Evolutionary conservation across 2,329 filamentous ascomycete species (phyloP), one percentile per base, ranked within the genome.

Genomic region (Hypocrella siamensis): DNA sequence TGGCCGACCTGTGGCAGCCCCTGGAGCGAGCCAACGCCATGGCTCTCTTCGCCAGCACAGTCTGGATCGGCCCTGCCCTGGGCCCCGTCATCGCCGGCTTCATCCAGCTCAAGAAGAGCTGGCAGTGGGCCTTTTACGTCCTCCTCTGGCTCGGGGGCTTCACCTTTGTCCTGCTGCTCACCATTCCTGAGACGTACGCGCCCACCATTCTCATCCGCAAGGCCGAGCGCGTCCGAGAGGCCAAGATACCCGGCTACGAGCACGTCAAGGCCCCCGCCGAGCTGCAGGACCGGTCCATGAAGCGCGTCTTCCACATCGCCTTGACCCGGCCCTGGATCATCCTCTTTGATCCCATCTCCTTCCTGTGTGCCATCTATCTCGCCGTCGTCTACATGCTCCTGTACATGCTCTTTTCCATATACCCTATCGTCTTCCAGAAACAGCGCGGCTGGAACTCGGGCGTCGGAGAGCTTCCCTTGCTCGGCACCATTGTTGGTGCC

Each of bases 361-460:
- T 69, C 31, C 47, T 65, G 4, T 57, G 58, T 34, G 65, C 66
- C 11, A 44, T 70, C 19, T 71, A 70, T 41, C 53, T 69, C 42
- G 56, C 59, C 2, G 54, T 70, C 9, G 62, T 70, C 4, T 70
- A 70, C 36, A 58, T 53, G 5, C 50, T 68, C 1, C 49, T 67
- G 7, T 70, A 70, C 46, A 71, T 73, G 66, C 56, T 73, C 9
- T 72, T 73, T 46, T 61, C 54, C 16, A 70, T 70, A 34, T 72
- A 71, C 33, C 64, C 60, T 3, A 65, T 69, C 25, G 61, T 70
- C 5, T 70, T 67, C 40, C 60, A 67, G 38, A 46, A 65, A 30
- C 56, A 48, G 39, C 56, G 65, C 3, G 65, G 63, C 1, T 71
- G 66, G 65, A 70, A 67, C 37, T 39, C 57, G 0, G 66, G 66